These are phyloP conservation scores for Aspergillus hiratsukae DNA, from an alignment of 2,329 filamentous ascomycete species.

Conservation along the genomic window DNA sequence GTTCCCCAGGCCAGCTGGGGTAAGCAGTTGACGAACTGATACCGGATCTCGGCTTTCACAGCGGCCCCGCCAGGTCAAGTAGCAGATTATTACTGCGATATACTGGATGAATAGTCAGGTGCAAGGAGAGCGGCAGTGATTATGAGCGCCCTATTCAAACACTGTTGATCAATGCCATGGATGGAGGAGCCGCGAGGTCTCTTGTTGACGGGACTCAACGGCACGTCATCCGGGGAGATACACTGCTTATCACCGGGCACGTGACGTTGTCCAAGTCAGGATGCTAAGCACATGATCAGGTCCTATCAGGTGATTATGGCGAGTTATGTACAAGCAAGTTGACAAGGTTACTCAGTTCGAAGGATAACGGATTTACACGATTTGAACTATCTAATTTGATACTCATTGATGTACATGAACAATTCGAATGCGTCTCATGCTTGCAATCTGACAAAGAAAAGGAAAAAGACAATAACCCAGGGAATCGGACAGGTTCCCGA, in stretches of 20 bases:
- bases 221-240: constrained; percentile 3
- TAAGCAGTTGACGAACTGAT: constrained; percentile 16
- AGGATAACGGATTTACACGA: not conserved
- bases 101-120: not conserved
- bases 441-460: not conserved
- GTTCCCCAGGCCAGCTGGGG: constrained; percentile 10
- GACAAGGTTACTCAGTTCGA: too few species aligned
- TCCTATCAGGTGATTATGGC: not conserved
- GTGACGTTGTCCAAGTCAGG: constrained; percentile 2
- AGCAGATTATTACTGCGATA: not conserved
- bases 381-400: constrained; percentile 11
- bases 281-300: not conserved
- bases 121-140: not conserved
- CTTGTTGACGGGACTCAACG: not conserved
- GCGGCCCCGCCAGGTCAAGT: not conserved
- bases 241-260: constrained; percentile 15
- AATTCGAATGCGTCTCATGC: constrained; percentile 6
- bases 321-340: too few species aligned
- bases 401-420: constrained; percentile 18
- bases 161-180: not conserved
- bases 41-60: constrained; percentile 6
- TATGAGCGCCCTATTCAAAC: not conserved
- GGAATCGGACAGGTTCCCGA: constrained; percentile 21
- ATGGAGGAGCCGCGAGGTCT: not conserved
- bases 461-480: constrained; percentile 11